Percentiles rank a stretch among this genome's conserved stretches.
Conservation (phyloP, 768 basidiomycete genomes). For the Ephemerocybe angulata region DNA sequence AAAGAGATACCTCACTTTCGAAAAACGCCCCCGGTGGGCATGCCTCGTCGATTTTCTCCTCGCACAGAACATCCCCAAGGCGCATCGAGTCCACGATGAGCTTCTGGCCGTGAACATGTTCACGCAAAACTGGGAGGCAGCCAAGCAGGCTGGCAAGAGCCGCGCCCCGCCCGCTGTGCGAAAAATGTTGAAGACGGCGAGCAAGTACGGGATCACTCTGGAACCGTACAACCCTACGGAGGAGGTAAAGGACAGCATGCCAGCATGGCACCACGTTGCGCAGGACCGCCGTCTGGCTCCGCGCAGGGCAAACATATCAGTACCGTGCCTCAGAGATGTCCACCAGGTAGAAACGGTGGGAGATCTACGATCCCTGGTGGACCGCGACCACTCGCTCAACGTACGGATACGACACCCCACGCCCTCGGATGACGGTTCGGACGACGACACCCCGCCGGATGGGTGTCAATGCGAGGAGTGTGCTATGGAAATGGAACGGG, state of each 20-base stretch:
- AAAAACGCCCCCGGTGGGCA: constrained; percentile 16
- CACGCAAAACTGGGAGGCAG: not conserved
- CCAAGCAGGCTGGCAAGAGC: not conserved
- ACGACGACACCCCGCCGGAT: no score
- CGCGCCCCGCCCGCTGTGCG: not conserved
- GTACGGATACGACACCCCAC: no score
- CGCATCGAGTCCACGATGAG: not conserved
- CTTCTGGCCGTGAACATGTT: not conserved
- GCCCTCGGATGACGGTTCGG: no score
- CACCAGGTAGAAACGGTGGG: not conserved
- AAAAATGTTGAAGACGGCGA: not conserved
- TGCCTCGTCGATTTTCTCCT: constrained; percentile 4
- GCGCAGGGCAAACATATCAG: no score
- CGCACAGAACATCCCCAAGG: not conserved
- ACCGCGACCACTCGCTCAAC: no score
- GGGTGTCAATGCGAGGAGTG: no score
- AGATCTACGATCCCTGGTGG: no score
- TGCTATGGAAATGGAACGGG: no score
- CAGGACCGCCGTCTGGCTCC: no score
- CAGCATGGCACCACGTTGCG: not conserved
- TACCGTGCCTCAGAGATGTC: not conserved
- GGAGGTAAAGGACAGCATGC: not conserved
- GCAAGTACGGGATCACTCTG: not conserved
- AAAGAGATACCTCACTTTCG: constrained; percentile 15
- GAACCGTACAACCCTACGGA: not conserved